Evolutionary conservation across 1,284 basidiomycete genomes (phyloP), one percentile per base, ranked within the genome.

Genomic region (Anthracocystis panici-leucophaei): DNA sequence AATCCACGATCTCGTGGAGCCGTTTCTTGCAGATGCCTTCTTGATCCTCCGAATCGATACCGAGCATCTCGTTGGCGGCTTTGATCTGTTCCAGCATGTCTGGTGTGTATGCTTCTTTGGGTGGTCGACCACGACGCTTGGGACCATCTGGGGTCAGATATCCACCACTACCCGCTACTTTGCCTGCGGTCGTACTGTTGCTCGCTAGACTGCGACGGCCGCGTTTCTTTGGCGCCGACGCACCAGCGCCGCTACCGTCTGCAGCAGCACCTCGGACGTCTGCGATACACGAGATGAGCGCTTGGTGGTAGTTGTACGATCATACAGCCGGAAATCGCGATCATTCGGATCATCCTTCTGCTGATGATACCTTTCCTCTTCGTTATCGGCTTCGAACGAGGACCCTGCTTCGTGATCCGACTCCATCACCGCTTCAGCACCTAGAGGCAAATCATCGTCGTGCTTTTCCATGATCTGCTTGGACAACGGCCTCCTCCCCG

Each of bases 341-440:
- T 71, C 68, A n/a, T 65, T 71, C 1, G 68, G 68, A 50, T 70
- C 67, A 21, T 68, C 66, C 8, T 40, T 23, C 9, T 63, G 53
- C 3, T 35, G 3, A 6, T 23, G 11, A 18, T 8, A 9, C 7
- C 29, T 40, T 6, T 58, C 62, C 27, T 49, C 63, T 50, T 65
- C 68, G 29, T 45, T 27, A 14, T 70, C 68, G 9, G 53, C 61
- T 41, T 70, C 50, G 8, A 53, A 59, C 11, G 55, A 54, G 18
- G 52, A 54, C n/a, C 35, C 52, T 20, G 33, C 53, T 41, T 57
- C 55, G 33, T 65, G 58, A 12, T 62, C 68, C 0, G 58, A 50
- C 29, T 65, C 63, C 63, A 65, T 65, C 9, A 62, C 51, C 2
- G 68, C 68, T 38, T 71, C 68, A 12, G 68, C 68, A 11, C 68